Conservation (phyloP, 768 basidiomycete genomes). For the Auricularia auricula-judae region DNA sequence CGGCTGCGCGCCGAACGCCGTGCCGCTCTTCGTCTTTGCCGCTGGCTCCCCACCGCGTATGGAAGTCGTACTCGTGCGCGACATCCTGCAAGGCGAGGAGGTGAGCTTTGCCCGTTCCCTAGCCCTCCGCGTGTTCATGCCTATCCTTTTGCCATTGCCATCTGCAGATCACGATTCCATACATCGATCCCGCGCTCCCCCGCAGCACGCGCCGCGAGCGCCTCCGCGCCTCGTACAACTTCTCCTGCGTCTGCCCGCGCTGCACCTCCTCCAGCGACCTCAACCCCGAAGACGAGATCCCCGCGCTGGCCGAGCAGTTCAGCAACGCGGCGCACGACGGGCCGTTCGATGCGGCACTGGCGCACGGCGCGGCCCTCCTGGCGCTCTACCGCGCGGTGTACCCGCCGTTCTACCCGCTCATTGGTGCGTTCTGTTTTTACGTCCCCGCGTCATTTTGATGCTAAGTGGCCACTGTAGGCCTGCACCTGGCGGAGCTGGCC, state of each 20-base stretch:
- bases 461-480: slow-evolving; percentile 31
- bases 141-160: slow-evolving; percentile 1
- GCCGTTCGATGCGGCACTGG: slow-evolving; percentile 37
- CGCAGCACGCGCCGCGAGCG: slow-evolving; percentile 4
- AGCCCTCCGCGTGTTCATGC: neutral
- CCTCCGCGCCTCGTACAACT: slow-evolving; percentile 9
- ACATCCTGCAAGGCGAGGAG: slow-evolving; percentile 53
- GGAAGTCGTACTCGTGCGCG: slow-evolving; percentile 54
- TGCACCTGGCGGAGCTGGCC: slow-evolving; percentile 65
- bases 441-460: neutral
- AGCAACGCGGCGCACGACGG: slow-evolving; percentile 63
- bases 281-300: slow-evolving; percentile 17
- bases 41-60: slow-evolving; percentile 30
- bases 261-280: neutral
- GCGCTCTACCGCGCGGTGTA: slow-evolving; percentile 62
- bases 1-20: slow-evolving; percentile 67
- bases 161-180: slow-evolving; percentile 57
- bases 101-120: slow-evolving; percentile 21
- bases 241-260: slow-evolving; percentile 9
- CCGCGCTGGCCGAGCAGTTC: slow-evolving; percentile 48
- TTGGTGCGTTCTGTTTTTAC: slow-evolving; percentile 35
- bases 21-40: slow-evolving; percentile 44
- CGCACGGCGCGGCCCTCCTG: slow-evolving; percentile 44
- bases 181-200: slow-evolving; percentile 62
- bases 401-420: slow-evolving; percentile 71